Evolutionary conservation across 2,329 filamentous ascomycete species (phyloP).

Genomic region (Chaetomium olivaceum): DNA sequence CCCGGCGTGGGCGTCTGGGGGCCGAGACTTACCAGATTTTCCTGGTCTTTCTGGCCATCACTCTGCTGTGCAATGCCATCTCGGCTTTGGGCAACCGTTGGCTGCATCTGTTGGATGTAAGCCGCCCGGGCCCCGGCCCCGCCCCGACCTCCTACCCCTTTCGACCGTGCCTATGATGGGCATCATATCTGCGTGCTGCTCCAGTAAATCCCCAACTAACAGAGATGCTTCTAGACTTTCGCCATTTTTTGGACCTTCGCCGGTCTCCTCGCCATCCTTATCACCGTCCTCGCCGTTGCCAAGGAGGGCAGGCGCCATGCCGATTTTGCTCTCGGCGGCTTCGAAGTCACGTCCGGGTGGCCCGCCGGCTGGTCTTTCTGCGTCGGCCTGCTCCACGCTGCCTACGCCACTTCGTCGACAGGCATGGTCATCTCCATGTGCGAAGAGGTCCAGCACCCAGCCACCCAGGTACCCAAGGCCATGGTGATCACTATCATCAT

Average conservation of each 20-base stretch:
- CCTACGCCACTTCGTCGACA: constrained; percentile 72
- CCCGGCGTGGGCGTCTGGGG: constrained; percentile 47
- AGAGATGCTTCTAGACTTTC: constrained; percentile 53
- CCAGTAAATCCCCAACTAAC: neutral
- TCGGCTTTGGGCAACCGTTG: constrained; percentile 68
- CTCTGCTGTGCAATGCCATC: constrained; percentile 63
- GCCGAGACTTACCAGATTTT: constrained; percentile 65
- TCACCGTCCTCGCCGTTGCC: constrained; percentile 64
- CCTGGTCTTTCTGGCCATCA: constrained; percentile 70
- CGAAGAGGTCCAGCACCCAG: constrained; percentile 67
- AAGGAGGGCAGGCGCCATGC: constrained; percentile 66
- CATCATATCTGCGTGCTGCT: neutral
- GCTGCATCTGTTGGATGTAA: constrained; percentile 69
- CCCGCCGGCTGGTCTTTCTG: constrained; percentile 68
- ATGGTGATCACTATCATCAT: constrained; percentile 68
- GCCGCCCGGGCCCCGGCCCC: constrained; percentile 34
- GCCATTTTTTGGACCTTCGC: constrained; percentile 75
- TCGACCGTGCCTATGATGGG: neutral
- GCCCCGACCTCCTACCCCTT: neutral
- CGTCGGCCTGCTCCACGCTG: constrained; percentile 70
- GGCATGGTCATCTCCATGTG: constrained; percentile 82
- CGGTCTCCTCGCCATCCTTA: constrained; percentile 65
- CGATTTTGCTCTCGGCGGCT: constrained; percentile 65
- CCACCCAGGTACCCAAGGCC: constrained; percentile 69
- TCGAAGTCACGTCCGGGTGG: constrained; percentile 70